Conservation (phyloP, 2,329 filamentous ascomycete species). For the Emydomyces testavorans region DNA sequence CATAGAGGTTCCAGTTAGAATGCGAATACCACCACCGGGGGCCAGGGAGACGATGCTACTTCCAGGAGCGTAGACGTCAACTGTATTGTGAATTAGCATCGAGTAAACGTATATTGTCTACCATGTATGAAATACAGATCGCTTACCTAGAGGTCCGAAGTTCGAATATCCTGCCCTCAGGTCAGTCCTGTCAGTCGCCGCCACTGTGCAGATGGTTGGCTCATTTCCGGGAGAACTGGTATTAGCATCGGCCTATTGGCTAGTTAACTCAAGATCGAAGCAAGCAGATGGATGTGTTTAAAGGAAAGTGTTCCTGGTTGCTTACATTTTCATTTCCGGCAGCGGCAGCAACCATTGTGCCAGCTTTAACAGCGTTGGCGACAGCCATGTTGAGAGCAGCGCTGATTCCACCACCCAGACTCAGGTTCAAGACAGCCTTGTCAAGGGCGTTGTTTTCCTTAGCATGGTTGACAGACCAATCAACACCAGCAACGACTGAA, state of each 20-base stretch:
- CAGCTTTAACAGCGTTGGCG: constrained; percentile 26
- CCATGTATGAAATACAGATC: neutral
- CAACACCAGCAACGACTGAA: constrained; percentile 41
- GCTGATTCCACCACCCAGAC: constrained; percentile 27
- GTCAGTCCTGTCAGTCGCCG: constrained; percentile 28
- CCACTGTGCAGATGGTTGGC: constrained; percentile 32
- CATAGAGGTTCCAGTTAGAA: constrained; percentile 30
- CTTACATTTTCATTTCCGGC: constrained; percentile 31
- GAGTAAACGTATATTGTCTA: neutral
- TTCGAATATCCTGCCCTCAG: constrained; percentile 33
- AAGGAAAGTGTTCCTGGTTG: constrained; percentile 11
- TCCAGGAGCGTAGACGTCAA: constrained; percentile 49
- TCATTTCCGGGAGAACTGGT: constrained; percentile 32
- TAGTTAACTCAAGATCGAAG: neutral
- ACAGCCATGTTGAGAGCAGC: constrained; percentile 32
- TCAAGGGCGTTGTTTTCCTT: constrained; percentile 21
- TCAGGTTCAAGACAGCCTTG: constrained; percentile 29
- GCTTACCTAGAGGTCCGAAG: constrained; percentile 28
- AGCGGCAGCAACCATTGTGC: constrained; percentile 33
- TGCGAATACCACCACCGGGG: constrained; percentile 39
- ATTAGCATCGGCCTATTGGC: constrained; percentile 20
- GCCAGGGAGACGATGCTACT: constrained; percentile 42
- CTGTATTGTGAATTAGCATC: constrained; percentile 14
- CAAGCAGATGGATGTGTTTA: constrained; percentile 4
- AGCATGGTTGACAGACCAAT: constrained; percentile 29